Conservation (phyloP, 2,329 filamentous ascomycete genomes). For the Lachnellula hyalina region DNA sequence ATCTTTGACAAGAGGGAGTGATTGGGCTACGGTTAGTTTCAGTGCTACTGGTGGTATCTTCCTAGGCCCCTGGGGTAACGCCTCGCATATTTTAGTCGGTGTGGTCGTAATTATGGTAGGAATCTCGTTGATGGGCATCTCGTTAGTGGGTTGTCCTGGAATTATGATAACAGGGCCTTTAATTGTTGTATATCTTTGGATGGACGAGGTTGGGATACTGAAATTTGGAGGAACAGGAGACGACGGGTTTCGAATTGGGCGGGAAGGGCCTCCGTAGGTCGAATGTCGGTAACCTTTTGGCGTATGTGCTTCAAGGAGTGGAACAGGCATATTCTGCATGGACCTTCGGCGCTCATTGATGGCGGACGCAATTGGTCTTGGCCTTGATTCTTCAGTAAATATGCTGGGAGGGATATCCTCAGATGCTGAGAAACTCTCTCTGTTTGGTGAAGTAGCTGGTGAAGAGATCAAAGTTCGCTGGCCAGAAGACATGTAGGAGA, state of each 20-base stretch:
- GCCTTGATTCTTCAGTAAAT: slow-evolving; percentile 17
- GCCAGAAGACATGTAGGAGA: slow-evolving; percentile 56
- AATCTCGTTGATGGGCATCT: neutral
- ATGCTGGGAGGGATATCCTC: slow-evolving; percentile 20
- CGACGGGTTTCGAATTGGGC: slow-evolving; percentile 9
- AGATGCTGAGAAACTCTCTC: slow-evolving; percentile 42
- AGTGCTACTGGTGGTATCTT: slow-evolving; percentile 15
- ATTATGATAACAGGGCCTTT: slow-evolving; percentile 4
- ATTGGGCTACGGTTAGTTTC: slow-evolving; percentile 6
- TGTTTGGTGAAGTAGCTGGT: slow-evolving; percentile 49
- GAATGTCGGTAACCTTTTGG: slow-evolving; percentile 22
- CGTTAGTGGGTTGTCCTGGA: neutral
- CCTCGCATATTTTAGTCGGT: slow-evolving; percentile 3
- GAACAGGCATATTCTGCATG: slow-evolving; percentile 24
- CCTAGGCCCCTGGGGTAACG: slow-evolving; percentile 11
- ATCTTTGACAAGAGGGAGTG: slow-evolving; percentile 19
- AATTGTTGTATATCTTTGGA: slow-evolving; percentile 19
- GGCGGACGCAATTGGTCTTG: slow-evolving; percentile 24
- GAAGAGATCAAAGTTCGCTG: slow-evolving; percentile 57
- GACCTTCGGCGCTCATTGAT: slow-evolving; percentile 29
- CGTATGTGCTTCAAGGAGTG: slow-evolving; percentile 13
- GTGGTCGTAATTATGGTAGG: slow-evolving; percentile 6
- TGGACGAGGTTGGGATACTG: slow-evolving; percentile 27
- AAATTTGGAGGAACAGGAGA: slow-evolving; percentile 27
- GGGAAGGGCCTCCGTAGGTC: slow-evolving; percentile 14